A percentile compares a stretch with the other conserved stretches of the same genome.
Evolutionary conservation across 306 rosid species (phyloP).

Genomic region (Corylus heterophylla): DNA sequence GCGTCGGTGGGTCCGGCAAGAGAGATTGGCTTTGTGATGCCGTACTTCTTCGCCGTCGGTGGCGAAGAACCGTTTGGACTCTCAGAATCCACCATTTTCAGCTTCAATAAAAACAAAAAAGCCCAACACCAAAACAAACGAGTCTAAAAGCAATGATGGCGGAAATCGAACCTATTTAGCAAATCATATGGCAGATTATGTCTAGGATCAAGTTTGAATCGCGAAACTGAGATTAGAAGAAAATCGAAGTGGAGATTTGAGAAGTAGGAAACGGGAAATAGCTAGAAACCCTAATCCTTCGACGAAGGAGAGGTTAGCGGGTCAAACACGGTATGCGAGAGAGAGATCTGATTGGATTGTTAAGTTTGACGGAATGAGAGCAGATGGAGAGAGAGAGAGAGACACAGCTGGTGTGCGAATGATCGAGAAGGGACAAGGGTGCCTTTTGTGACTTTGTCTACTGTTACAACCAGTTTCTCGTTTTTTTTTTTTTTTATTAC

Average conservation of each 20-base stretch:
- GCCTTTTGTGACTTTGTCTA: background rate
- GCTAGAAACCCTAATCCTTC: constrained; percentile 16
- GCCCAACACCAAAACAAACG: constrained; percentile 18
- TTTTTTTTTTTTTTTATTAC: too few relatives aligned
- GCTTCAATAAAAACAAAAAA: constrained; percentile 5
- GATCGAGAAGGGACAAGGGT: background rate
- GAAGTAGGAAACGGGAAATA: background rate
- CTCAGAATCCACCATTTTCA: constrained; percentile 68
- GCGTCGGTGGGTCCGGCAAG: constrained; percentile 76
- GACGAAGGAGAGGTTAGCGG: constrained; percentile 14
- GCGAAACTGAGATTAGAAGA: background rate
- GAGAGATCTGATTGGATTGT: constrained; percentile 6
- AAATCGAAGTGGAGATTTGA: background rate
- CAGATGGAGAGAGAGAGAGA: background rate
- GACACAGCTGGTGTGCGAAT: background rate
- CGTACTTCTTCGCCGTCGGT: constrained; percentile 42
- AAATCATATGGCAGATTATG: background rate
- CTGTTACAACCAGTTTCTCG: background rate
- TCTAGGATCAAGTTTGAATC: background rate
- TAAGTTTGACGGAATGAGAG: background rate
- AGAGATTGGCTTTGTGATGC: constrained; percentile 75
- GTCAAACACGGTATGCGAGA: constrained; percentile 23
- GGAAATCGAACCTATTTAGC: background rate
- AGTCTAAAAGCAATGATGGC: background rate
- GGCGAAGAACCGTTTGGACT: constrained; percentile 42